A percentile compares a stretch with the other conserved stretches of the same genome.
Evolutionary conservation across 208 protist species (phyloP).

Genomic region (Balamuthia mandrillaris): DNA sequence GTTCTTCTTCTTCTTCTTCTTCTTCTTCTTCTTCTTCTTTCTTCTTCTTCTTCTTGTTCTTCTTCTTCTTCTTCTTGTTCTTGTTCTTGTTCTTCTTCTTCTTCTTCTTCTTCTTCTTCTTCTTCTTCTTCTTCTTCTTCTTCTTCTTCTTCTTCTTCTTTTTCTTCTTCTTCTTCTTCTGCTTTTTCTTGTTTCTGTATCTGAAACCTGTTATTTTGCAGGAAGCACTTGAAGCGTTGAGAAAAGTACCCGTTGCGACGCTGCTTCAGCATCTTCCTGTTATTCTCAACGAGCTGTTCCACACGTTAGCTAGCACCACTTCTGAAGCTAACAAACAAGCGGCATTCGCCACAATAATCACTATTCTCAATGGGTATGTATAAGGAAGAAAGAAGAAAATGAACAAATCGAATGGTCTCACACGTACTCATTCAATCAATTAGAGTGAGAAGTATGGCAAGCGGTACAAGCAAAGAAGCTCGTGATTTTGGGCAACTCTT

Average conservation of each 20-base stretch:
- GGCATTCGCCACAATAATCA: too few relatives aligned
- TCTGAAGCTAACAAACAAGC: neutral
- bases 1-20: too few relatives aligned
- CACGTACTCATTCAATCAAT: neutral
- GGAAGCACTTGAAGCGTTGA: neutral
- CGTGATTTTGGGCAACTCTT: neutral
- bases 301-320: neutral
- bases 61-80: too few relatives aligned
- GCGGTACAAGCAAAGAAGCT: neutral
- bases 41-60: too few relatives aligned
- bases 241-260: neutral
- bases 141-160: neutral
- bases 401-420: neutral
- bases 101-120: too few relatives aligned
- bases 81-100: too few relatives aligned
- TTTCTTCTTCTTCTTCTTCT: neutral
- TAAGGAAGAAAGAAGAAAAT: neutral
- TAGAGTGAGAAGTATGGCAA: neutral
- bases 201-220: too few relatives aligned
- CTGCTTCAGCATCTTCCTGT: neutral
- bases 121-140: neutral
- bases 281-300: neutral
- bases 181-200: neutral
- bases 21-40: too few relatives aligned
- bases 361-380: too few relatives aligned